Base-by-base conservation (phyloP, 352 stramenopile species). In the Thalassiosira sp. region DNA sequence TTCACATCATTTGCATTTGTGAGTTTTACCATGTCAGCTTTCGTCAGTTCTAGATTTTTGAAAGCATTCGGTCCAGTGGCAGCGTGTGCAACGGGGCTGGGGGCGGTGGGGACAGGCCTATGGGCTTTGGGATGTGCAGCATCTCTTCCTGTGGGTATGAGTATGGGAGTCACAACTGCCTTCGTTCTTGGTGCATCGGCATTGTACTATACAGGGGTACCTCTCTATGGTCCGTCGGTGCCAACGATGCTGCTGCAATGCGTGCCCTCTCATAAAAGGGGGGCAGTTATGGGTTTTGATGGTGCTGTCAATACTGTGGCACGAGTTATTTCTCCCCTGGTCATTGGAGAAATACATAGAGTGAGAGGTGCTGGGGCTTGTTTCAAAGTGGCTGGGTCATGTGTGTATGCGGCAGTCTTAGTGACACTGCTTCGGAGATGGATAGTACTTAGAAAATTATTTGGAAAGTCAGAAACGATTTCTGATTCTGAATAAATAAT, bases 211-310 rank as follows among this genome's bases (percentile, higher is more conserved):
- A 66, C 67, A 27, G 86, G 86, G 49, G 85, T 89, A 7, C 76
- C 86, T 5, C 51, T 91, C 2, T 90, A 87, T 66, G 81, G 70
- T 24, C 84, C 81, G n/a, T 82, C 78, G 13, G 64, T 89, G 10
- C 81, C 81, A 10, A 84, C 74, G 8, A 87, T 90, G 74, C 45
- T 91, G 13, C 54, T 91, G 15, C 75, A 75, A 58, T 90, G 86
- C 64, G 86, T 91, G 1, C 86, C 86, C 31, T 49, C 86, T n/a
- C 42, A 88, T 43, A 66, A 67, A 59, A 65, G 86, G 35, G 86
- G 86, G n/a, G 67, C 75, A 27, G 82, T 90, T 6, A 84, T 91
- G 79, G 86, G 86, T 33, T 76, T 90, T 24, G 86, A 90, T 76
- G 77, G 83, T 33, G 72, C 72, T 18, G 68, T 90, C n/a, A 90